phyloP scores from a whole-genome alignment of 2,329 filamentous ascomycete genomes.

The Fusarium udum region DNA sequence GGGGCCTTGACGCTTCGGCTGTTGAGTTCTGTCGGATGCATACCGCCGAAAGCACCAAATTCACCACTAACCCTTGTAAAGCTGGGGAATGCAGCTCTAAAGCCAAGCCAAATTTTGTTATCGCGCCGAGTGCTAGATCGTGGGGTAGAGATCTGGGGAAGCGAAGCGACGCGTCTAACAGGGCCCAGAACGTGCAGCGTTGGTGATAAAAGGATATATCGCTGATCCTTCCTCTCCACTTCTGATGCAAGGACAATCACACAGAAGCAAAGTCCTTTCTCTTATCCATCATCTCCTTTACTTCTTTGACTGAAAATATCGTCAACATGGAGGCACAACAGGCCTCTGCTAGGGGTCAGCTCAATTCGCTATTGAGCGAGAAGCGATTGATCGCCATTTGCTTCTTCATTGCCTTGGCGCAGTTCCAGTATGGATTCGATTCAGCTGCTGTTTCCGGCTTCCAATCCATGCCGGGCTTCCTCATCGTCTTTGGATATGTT shows the following conservation, averaged over 20 bases:
- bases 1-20: neutral
- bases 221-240: neutral
- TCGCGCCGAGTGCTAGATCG: neutral
- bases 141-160: neutral
- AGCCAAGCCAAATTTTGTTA: neutral
- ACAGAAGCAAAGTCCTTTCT: neutral
- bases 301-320: too few species aligned
- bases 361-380: neutral
- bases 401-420: neutral
- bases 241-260: neutral
- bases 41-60: neutral
- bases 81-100: neutral
- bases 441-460: neutral
- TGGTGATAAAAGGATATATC: neutral
- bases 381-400: neutral
- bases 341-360: neutral
- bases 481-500: neutral
- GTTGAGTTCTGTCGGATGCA: neutral
- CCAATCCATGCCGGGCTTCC: neutral
- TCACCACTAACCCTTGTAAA: neutral
- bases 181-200: neutral
- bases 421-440: neutral
- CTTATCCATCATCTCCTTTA: too few species aligned
- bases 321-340: neutral
- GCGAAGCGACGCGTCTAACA: too few species aligned